Base-by-base conservation (phyloP, 768 basidiomycete species). In the Lentinula guzmanii region DNA sequence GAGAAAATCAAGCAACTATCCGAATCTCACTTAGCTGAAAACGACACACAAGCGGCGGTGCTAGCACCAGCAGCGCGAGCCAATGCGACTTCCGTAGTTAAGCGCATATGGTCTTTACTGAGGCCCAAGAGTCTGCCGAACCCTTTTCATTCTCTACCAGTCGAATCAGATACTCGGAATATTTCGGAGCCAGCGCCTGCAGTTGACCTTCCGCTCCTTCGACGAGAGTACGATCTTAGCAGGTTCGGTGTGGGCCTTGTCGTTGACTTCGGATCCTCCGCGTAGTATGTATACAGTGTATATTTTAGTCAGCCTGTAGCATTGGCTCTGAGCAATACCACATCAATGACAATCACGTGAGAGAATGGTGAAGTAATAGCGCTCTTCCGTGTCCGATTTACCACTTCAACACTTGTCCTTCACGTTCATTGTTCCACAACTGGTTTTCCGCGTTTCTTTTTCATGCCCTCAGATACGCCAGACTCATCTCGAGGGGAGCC, bases 231-330 rank as follows among this genome's bases (percentile, higher is more conserved):
- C 66, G 91, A 93, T 69, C 71, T 94, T 63, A 82, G 86, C 31
- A 80, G 81, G 10, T 85, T 87, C 71, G 91, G 91, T 8, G 75
- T 94, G 48, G 85, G 83, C 46, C 74, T 93, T 61, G 75, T 91
- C 42, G 61, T 94, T 46, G 92, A 94, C 70, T 84, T 93, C 69
- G 78, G 86, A 52, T 91, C 48, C 50, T 33, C 45, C 16, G 24
- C 37, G 37, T 56, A 56, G 31, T 21, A 24, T 37, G 28, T 31
- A 37, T 37, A 28, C 28, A 28, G 28, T 28, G 28, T 28, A 28
- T 28, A 28, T 28, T 28, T 4, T 28, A 28, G 28, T 28, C 28
- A 28, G n/a, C n/a, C n/a, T n/a, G n/a, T n/a, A n/a, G 3, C 28
- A 3, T 28, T 28, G 3, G 28, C 28, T 28, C 2, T 28, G 28